Base-by-base conservation (phyloP, 768 basidiomycete species). In the Xerocomellus dryophilus region DNA sequence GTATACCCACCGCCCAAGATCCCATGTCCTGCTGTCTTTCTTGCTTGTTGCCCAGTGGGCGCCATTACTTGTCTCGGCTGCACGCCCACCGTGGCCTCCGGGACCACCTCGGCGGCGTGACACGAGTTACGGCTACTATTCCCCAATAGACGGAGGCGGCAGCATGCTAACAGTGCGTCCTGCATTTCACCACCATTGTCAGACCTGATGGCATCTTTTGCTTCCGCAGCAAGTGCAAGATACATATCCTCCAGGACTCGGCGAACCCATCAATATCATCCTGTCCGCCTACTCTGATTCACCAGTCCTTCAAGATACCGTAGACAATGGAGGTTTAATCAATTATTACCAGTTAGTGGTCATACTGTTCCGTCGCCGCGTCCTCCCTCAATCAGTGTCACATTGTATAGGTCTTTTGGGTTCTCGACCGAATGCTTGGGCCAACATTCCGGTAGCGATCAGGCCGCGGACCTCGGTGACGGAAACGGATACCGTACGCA, bases 201-300 rank as follows among this genome's bases (percentile, higher is more conserved):
- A 10, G 54, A 48, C 40, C 21, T 39, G 20, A 47, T 36, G 32
- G 36, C 46, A 53, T 41, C 44, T 5, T n/a, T 51, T 50, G 27
- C 57, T 49, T 25, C 49, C 60, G 7, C 57, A 88, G 84, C 59
- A 77, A 70, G 77, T 82, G 7, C 74, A 73, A 11, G 60, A 66
- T 17, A 90, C 90, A 8, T 84, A 73, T 62, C 88, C 89, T 3
- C 65, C 74, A 42, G 90, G 88, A 7, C 83, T 88, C 45, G 91
- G 91, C 34, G 94, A 96, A 73, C 93, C 93, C 6, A 70, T 96
- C 41, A 97, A 97, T 62, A 76, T 78, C 50, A 89, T 97, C 62
- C 73, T 97, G 20, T 85, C 88, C 21, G 88, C 79, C 9, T 76
- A 84, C 42, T 96, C 93, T 4, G 88, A 92, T 61, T 56, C 76